phyloP scores from a whole-genome alignment of 257 asterid genomes.

The Mitragyna speciosa region DNA sequence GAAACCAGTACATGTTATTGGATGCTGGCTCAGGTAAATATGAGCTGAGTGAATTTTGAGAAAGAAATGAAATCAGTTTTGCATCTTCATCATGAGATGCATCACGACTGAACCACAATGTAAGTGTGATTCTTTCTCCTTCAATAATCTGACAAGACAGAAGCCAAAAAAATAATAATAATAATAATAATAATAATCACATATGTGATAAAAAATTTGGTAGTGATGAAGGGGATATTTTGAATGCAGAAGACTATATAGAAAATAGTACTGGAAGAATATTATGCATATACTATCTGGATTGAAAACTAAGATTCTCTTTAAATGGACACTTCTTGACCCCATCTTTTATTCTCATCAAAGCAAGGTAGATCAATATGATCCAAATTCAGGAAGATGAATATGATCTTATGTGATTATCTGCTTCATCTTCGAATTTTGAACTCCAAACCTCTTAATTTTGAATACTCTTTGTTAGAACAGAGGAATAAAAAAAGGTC shows the following conservation, averaged over 20 bases:
- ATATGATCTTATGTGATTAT: not conserved
- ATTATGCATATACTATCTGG: not conserved
- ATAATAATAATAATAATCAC: not conserved
- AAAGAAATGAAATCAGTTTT: constrained; percentile 57
- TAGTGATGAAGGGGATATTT: not conserved
- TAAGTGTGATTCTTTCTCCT: constrained; percentile 89
- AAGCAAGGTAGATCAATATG: not conserved
- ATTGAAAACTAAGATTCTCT: not conserved
- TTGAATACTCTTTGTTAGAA: too few relatives aligned
- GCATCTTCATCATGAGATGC: constrained; percentile 78
- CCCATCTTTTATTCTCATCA: not conserved
- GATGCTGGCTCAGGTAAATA: constrained; percentile 60
- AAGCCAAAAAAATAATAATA: not conserved
- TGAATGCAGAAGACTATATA: too few relatives aligned
- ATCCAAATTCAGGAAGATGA: not conserved
- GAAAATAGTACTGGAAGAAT: not conserved
- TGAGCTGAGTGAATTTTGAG: constrained; percentile 34
- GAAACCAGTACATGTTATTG: constrained; percentile 87
- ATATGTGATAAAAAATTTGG: not conserved
- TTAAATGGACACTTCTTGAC: not conserved
- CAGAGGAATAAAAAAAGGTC: too few relatives aligned
- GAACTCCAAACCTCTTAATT: not conserved
- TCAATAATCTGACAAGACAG: constrained; percentile 49
- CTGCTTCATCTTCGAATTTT: not conserved
- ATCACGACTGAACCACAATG: constrained; percentile 91